Conservation (phyloP, 2,329 filamentous ascomycete species). For the Aspergillus sp. region DNA sequence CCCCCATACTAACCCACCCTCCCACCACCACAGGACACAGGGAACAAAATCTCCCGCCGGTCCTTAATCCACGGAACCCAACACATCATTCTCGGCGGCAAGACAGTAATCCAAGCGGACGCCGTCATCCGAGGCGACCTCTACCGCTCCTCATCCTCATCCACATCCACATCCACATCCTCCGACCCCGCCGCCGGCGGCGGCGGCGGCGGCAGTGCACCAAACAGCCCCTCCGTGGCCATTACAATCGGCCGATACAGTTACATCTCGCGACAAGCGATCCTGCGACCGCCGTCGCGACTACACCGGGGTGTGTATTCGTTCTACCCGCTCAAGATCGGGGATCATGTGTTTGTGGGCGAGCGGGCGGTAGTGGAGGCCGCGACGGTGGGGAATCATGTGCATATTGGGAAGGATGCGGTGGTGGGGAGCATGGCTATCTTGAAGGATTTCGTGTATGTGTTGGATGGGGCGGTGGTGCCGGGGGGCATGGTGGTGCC, state of each 20-base stretch:
- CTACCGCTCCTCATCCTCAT: conserved; percentile 51
- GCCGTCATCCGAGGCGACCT: conserved; percentile 93
- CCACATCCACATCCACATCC: conserved; percentile 33
- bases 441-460: conserved; percentile 87
- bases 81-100: conserved; percentile 96
- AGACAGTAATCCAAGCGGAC: conserved; percentile 92
- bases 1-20: conserved; percentile 8
- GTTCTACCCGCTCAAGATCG: conserved; percentile 84
- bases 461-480: conserved; percentile 81
- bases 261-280: conserved; percentile 76
- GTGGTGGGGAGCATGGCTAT: conserved; percentile 85
- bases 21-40: conserved; percentile 70
- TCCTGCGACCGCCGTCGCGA: conserved; percentile 79
- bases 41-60: conserved; percentile 95
- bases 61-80: conserved; percentile 91
- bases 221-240: conserved; percentile 47
- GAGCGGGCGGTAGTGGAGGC: conserved; percentile 75
- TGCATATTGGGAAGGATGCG: conserved; percentile 76
- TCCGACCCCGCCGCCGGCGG: conserved; percentile 25
- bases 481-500: conserved; percentile 89
- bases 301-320: conserved; percentile 68
- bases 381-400: conserved; percentile 78
- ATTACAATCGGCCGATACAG: conserved; percentile 91
- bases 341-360: conserved; percentile 91
- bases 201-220: conserved; percentile 26